Base-by-base conservation (phyloP, 306 rosid genomes). In the Casuarina equisetifolia region DNA sequence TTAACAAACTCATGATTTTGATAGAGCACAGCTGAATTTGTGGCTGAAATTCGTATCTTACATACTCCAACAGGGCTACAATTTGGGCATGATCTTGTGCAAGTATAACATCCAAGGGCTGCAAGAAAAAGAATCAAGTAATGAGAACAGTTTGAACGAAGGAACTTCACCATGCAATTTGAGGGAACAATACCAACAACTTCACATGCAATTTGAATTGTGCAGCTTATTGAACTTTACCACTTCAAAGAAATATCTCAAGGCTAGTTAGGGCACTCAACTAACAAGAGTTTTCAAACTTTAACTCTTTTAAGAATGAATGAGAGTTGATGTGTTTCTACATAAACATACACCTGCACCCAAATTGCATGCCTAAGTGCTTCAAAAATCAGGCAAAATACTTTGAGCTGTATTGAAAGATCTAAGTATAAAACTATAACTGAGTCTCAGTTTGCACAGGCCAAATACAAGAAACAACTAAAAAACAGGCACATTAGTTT, bases 81-180 rank as follows among this genome's bases (percentile, higher is more conserved):
- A 95, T 86, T 88, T 95, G 98, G 85, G 85, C 87, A 75, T 89
- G 97, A 89, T 95, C 98, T 80, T 95, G 98, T 49, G 97, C 87
- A 73, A 95, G 97, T 76, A 95, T 88, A 82, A 92, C 86, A 82
- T 95, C 97, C 93, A 95, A 84, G 46, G 98, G 97, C 98, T 95
- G 97, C 84, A 86, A 64, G 64, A 77, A 78, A 51, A 73, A 70
- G 57, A 19, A 73, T 43, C 59, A 13, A 76, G 36, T 40, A 64
- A 78, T 64, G 63, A 80, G 70, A 54, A 71, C 12, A 8, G 52
- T 50, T 25, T 25, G 32, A 64, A 44, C 75, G 13, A 51, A 32
- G 69, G 55, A 51, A 4, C 35, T 66, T 54, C 17, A 43, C 77
- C 67, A 64, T 44, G 51, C 42, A 67, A 17, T 66, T 19, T 8